Evolutionary conservation across 2,329 filamentous ascomycete species (phyloP), one percentile per base, ranked within the genome.

Genomic region (Ophiostoma populinum): DNA sequence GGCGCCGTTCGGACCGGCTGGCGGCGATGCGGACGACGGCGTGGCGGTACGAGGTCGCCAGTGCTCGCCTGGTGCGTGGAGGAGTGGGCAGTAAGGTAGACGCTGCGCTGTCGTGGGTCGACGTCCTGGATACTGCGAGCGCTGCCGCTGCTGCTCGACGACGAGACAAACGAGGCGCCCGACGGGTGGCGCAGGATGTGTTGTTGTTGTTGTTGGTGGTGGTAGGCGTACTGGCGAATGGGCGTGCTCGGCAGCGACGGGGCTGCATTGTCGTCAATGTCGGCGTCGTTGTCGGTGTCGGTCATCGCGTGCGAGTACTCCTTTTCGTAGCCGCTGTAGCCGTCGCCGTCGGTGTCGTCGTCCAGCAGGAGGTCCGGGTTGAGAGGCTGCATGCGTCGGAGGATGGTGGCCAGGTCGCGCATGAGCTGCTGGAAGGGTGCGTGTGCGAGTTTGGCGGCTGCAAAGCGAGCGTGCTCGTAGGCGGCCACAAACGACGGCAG

Each of bases 391-490:
- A 95, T 92, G 13, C 65, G 68, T 35, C 79, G 71, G 11, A 95
- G 59, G 0, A 95, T 60, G 35, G 80, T 72, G 2, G 86, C 80
- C 53, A 95, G 94, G 18, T 80, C 63, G 38, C 74, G 68, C 83
- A 94, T 94, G 20, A 94, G 60, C 16, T 66, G 58, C 24, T 79
- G 67, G 51, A 98, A 95, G 34, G 77, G 67, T 0, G 56, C 48
- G 45, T 86, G 77, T 3, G 70, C 67, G 4, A 93, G 59, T 1
- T 77, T 68, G 5, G 62, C 59, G 0, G 68, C 70, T 2, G 81
- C 86, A 57, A 92, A 98, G 26, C 87, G 75, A 3, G 85, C 83
- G 38, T 70, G 63, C 56, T 95, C 90, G 55, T 94, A 98, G 15
- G 70, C 59, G 1, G 65, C 55, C 15, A 94, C 57, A 49, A 95